Conservation (phyloP, 2,329 filamentous ascomycete species). For the Davidsoniella eucalypti region DNA sequence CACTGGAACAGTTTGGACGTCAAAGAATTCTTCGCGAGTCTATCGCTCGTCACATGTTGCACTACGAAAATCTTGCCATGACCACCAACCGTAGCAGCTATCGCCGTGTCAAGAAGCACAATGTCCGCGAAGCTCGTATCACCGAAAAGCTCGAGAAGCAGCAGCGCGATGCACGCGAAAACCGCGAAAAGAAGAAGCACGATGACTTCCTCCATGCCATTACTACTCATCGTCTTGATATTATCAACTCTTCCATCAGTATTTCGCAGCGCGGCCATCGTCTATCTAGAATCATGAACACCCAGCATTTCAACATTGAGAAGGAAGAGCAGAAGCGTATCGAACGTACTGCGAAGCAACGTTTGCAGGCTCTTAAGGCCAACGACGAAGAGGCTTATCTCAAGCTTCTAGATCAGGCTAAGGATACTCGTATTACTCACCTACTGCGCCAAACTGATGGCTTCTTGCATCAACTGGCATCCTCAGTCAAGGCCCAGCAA, state of each 20-base stretch:
- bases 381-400: conserved; percentile 99
- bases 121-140: conserved; percentile 81
- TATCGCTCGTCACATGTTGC: conserved; percentile 81
- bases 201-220: conserved; percentile 81
- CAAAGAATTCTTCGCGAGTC: conserved; percentile 74
- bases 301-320: conserved; percentile 89
- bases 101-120: conserved; percentile 93
- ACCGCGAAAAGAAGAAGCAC: conserved; percentile 95
- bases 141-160: conserved; percentile 99
- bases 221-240: conserved; percentile 62
- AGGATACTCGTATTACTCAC: conserved; percentile 98
- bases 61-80: conserved; percentile 93
- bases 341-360: conserved; percentile 94
- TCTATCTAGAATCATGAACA: conserved; percentile 74
- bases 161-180: conserved; percentile 88
- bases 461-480: conserved; percentile 88
- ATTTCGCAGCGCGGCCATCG: conserved; percentile 67
- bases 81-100: conserved; percentile 85
- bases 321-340: conserved; percentile 98
- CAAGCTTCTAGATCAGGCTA: conserved; percentile 93
- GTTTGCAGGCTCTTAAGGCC: conserved; percentile 95
- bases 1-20: conserved; percentile 71
- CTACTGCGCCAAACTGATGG: conserved; percentile 92
- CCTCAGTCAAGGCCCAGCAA: conserved; percentile 88
- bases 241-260: conserved; percentile 47